These are phyloP conservation scores for Colletotrichum sp. DNA, from an alignment of 2,329 filamentous ascomycete species.

Conservation along the genomic window DNA sequence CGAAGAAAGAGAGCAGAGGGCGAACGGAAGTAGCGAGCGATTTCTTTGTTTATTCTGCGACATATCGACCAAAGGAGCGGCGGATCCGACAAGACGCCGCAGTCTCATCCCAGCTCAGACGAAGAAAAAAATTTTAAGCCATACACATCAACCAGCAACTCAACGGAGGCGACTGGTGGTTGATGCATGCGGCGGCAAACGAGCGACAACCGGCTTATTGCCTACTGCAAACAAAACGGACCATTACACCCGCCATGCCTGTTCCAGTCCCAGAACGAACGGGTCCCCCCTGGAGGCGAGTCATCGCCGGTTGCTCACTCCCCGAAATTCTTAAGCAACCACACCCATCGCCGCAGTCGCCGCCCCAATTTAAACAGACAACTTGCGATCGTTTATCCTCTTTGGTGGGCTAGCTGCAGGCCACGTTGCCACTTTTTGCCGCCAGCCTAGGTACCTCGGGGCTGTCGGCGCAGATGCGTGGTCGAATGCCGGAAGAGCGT, in stretches of 20 bases:
- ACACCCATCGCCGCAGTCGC: not conserved
- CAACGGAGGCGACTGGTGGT: not conserved
- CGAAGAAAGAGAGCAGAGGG: not conserved
- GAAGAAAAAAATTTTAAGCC: not conserved
- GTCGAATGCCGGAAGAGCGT: conserved; percentile 32
- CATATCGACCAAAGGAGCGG: conserved; percentile 3
- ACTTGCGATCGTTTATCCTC: conserved; percentile 1
- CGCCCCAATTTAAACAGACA: not conserved
- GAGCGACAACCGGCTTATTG: not conserved
- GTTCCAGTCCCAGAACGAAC: not conserved
- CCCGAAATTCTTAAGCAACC: not conserved
- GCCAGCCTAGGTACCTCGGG: conserved; percentile 26
- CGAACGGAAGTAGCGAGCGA: not conserved
- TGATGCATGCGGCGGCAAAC: conserved; percentile 18
- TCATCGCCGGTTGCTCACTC: not conserved
- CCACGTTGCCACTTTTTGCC: conserved; percentile 36
- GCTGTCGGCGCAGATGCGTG: not conserved
- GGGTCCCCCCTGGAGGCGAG: conserved; percentile 1
- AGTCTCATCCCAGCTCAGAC: not conserved
- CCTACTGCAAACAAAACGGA: conserved; percentile 5
- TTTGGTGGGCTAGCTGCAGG: conserved; percentile 30
- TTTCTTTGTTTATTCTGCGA: conserved; percentile 10
- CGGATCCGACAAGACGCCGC: not conserved
- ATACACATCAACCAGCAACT: not conserved
- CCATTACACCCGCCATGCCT: not conserved